A percentile compares a stretch with the other conserved stretches of the same genome.
Evolutionary conservation across 106 monocot genomes (phyloP).

Genomic region (Vanilla planifolia): DNA sequence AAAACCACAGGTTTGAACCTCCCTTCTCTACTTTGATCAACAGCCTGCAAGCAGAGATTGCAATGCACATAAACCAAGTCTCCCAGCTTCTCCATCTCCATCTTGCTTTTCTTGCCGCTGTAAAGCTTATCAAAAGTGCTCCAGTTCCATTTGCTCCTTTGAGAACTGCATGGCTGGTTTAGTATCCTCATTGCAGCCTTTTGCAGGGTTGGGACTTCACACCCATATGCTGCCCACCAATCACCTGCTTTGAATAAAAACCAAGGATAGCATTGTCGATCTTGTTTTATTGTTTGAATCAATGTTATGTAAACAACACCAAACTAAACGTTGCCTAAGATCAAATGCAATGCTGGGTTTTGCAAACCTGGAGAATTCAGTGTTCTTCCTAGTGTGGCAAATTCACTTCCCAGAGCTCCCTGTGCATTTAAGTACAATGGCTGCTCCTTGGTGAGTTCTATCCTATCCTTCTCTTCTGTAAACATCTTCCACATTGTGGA

Average conservation of each 20-base stretch:
- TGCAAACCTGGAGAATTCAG: slow-evolving; percentile 40
- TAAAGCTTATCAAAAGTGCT: slow-evolving; percentile 24
- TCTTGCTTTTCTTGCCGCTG: slow-evolving; percentile 13
- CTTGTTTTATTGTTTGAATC: too few relatives aligned
- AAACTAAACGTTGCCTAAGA: too few relatives aligned
- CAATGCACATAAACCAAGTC: slow-evolving; percentile 47
- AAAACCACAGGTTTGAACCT: slow-evolving; percentile 24
- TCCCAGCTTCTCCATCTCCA: slow-evolving; percentile 36
- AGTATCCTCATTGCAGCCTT: slow-evolving; percentile 42
- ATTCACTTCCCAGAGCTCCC: slow-evolving; percentile 40
- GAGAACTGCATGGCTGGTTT: slow-evolving; percentile 42
- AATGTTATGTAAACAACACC: too few relatives aligned
- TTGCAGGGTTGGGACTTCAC: slow-evolving; percentile 38
- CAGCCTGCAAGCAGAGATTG: slow-evolving; percentile 32
- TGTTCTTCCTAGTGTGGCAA: slow-evolving; percentile 41
- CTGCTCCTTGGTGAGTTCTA: slow-evolving; percentile 42
- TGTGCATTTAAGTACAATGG: slow-evolving; percentile 42
- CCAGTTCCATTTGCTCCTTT: slow-evolving; percentile 54
- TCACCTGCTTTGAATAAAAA: slow-evolving; percentile 37
- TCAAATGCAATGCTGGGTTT: too few relatives aligned
- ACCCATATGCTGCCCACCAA: slow-evolving; percentile 53
- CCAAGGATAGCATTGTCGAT: background rate
- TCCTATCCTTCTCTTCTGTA: slow-evolving; percentile 36
- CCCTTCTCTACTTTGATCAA: slow-evolving; percentile 13
- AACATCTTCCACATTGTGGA: slow-evolving; percentile 52